These are phyloP conservation scores for Tuber aestivum DNA, from an alignment of 495 filamentous ascomycete genomes.

Conservation along the genomic window DNA sequence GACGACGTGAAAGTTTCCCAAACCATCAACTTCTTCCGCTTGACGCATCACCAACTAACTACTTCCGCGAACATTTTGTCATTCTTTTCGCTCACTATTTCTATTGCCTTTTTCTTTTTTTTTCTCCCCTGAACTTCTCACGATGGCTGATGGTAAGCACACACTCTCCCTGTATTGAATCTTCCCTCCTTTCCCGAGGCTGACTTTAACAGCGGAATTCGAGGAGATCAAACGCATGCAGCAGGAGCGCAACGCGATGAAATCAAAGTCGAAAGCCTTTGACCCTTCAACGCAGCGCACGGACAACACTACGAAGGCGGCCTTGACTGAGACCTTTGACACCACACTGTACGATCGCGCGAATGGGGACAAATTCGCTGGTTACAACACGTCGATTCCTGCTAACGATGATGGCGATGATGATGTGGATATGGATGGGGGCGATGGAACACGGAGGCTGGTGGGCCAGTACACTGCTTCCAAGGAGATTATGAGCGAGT, in stretches of 20 bases:
- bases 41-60: background rate
- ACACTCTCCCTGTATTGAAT: slow-evolving; percentile 23
- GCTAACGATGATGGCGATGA: slow-evolving; percentile 74
- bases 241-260: slow-evolving; percentile 83
- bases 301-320: slow-evolving; percentile 88
- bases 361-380: slow-evolving; percentile 74
- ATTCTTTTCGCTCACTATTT: slow-evolving; percentile 34
- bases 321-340: slow-evolving; percentile 90
- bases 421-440: slow-evolving; percentile 71
- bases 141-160: slow-evolving; percentile 58
- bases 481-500: slow-evolving; percentile 85
- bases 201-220: slow-evolving; percentile 59
- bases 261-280: slow-evolving; percentile 82
- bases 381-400: slow-evolving; percentile 85
- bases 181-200: slow-evolving; percentile 40
- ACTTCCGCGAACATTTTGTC: background rate
- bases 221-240: slow-evolving; percentile 76
- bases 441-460: slow-evolving; percentile 65
- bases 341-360: slow-evolving; percentile 83
- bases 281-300: slow-evolving; percentile 80
- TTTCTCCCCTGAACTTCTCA: slow-evolving; percentile 28
- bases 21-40: background rate
- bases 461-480: slow-evolving; percentile 97
- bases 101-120: slow-evolving; percentile 14
- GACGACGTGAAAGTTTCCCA: background rate